Evolutionary conservation across 2,329 filamentous ascomycete species (phyloP).

Genomic region (Hymenoscyphus linearis): DNA sequence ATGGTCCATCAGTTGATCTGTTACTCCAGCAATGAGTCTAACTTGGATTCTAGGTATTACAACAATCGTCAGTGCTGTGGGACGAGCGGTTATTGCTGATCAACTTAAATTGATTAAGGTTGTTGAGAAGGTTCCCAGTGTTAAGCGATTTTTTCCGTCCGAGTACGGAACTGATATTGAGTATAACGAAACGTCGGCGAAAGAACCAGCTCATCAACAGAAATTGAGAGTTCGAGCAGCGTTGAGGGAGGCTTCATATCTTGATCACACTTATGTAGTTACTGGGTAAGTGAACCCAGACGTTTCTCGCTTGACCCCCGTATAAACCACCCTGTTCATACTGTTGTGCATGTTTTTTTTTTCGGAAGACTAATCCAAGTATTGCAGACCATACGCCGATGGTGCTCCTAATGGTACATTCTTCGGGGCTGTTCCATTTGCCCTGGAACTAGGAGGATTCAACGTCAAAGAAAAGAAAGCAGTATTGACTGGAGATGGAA

Average conservation of each 20-base stretch:
- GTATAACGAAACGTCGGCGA: conserved; percentile 50
- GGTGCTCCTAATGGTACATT: neutral
- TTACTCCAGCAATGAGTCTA: neutral
- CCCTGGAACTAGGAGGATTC: conserved; percentile 47
- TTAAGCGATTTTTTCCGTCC: conserved; percentile 55
- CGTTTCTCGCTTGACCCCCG: neutral
- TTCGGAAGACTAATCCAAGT: neutral
- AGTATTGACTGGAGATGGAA: conserved; percentile 55
- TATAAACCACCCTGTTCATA: neutral
- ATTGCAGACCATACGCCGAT: conserved; percentile 10
- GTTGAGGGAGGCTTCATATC: conserved; percentile 45
- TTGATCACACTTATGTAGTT: conserved; percentile 54
- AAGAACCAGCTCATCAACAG: conserved; percentile 62
- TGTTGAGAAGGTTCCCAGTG: conserved; percentile 56
- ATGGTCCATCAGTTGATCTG: conserved; percentile 20
- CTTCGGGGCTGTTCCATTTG: conserved; percentile 2
- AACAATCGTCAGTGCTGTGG: conserved; percentile 61
- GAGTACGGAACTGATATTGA: conserved; percentile 50
- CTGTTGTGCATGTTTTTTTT: neutral
- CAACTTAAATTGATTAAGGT: conserved; percentile 59
- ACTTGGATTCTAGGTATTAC: conserved; percentile 43
- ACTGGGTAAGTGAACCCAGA: conserved; percentile 2
- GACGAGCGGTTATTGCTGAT: conserved; percentile 53
- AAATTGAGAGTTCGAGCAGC: conserved; percentile 64
- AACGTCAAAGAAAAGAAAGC: conserved; percentile 53